A percentile compares a stretch with the other conserved stretches of the same genome.
Evolutionary conservation across 148 eudicot species (phyloP).

Genomic region (Vaccinium corymbosum): DNA sequence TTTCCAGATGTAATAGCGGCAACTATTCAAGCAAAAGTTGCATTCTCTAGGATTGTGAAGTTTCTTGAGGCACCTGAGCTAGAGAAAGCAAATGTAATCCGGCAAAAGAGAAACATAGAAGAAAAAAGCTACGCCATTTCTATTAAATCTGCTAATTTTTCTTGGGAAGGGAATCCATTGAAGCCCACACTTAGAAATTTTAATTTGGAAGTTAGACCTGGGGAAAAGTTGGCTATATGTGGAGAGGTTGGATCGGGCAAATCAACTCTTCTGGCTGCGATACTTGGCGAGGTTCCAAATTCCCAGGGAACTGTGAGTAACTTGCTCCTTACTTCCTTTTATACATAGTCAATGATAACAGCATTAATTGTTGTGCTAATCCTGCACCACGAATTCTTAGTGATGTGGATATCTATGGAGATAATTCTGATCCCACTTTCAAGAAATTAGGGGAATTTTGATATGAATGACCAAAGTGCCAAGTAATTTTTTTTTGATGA

Average conservation of each 20-base stretch:
- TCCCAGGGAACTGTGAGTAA: constrained; percentile 63
- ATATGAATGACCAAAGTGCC: not conserved
- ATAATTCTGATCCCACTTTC: not conserved
- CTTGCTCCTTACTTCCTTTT: not conserved
- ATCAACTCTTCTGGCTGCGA: constrained; percentile 73
- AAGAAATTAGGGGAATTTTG: not conserved
- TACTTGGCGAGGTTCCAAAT: constrained; percentile 84
- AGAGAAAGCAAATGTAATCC: constrained; percentile 37
- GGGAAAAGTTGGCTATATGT: constrained; percentile 77
- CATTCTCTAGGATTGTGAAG: constrained; percentile 60
- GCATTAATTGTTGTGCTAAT: not conserved
- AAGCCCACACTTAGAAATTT: constrained; percentile 55
- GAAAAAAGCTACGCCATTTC: constrained; percentile 25
- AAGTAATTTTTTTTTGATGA: not conserved
- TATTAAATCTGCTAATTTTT: constrained; percentile 58
- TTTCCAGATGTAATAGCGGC: constrained; percentile 82
- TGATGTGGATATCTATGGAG: not conserved
- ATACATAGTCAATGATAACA: not conserved
- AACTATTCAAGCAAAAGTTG: constrained; percentile 81
- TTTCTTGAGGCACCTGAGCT: constrained; percentile 88
- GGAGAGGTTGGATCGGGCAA: constrained; percentile 98
- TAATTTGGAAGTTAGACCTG: constrained; percentile 52
- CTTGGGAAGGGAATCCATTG: constrained; percentile 60
- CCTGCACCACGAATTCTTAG: not conserved
- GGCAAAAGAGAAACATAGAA: constrained; percentile 25